These are phyloP conservation scores for Candida sonorensis DNA, from an alignment of 805 yeast genomes.

Conservation along the genomic window DNA sequence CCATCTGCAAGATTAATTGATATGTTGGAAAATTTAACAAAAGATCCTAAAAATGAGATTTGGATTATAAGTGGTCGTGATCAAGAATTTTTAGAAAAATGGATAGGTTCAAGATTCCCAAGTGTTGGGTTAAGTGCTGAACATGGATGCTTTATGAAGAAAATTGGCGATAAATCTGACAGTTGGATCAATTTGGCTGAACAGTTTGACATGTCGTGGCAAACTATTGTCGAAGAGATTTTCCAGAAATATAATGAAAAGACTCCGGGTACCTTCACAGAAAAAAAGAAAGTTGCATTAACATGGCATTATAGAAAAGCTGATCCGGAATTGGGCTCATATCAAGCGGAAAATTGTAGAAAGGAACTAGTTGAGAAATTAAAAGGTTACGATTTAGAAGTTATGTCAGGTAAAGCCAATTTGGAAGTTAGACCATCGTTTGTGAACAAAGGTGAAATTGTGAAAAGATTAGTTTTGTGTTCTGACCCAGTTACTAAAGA, in stretches of 20 bases:
- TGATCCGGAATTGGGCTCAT: conserved; percentile 89
- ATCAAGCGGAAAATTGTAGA: conserved; percentile 71
- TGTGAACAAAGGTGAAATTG: conserved; percentile 96
- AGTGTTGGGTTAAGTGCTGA: conserved; percentile 86
- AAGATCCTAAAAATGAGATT: conserved; percentile 76
- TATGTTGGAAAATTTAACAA: conserved; percentile 52
- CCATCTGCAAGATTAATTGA: conserved; percentile 70
- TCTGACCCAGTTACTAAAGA: conserved; percentile 43
- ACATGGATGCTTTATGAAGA: conserved; percentile 93
- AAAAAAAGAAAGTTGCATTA: conserved; percentile 83
- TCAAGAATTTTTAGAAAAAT: conserved; percentile 77
- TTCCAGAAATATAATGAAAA: conserved; percentile 72
- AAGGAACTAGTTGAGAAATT: conserved; percentile 55
- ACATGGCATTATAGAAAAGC: conserved; percentile 98
- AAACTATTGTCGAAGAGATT: conserved; percentile 65
- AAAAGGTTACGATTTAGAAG: conserved; percentile 73
- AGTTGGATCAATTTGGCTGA: conserved; percentile 87
- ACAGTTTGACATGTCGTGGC: conserved; percentile 91
- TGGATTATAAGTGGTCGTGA: conserved; percentile 98
- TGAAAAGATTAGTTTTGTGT: conserved; percentile 62
- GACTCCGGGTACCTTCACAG: conserved; percentile 87
- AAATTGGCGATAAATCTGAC: conserved; percentile 46
- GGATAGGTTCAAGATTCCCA: conserved; percentile 66
- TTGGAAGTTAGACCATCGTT: conserved; percentile 94
- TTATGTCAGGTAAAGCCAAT: conserved; percentile 96